Evolutionary conservation across 164 flowering plant genomes (phyloP).

Genomic region (Vitis riparia): DNA sequence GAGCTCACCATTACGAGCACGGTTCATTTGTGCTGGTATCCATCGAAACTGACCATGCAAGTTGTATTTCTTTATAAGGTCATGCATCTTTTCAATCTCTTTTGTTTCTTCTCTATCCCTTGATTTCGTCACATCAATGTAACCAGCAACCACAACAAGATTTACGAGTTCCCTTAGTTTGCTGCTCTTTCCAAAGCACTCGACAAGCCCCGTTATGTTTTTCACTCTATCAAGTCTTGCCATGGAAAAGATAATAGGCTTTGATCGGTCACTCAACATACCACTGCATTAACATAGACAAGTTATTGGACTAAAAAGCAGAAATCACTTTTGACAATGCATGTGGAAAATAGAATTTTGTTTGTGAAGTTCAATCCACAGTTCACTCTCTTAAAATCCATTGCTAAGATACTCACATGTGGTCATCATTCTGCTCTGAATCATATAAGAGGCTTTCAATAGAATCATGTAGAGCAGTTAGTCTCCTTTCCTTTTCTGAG

Average conservation of each 20-base stretch:
- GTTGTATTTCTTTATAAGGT: conserved; percentile 22
- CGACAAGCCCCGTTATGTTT: conserved; percentile 89
- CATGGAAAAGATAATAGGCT: conserved; percentile 93
- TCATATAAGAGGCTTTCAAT: conserved; percentile 72
- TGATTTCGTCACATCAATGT: conserved; percentile 73
- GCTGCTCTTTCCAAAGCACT: conserved; percentile 62
- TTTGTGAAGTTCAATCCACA: no score
- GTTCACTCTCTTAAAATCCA: no score
- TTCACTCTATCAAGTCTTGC: conserved; percentile 95
- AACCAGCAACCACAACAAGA: conserved; percentile 86
- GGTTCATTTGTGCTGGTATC: conserved; percentile 32
- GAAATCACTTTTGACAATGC: no score
- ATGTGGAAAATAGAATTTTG: no score
- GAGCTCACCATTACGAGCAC: conserved; percentile 30
- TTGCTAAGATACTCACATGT: conserved; percentile 53
- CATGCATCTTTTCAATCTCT: conserved; percentile 28
- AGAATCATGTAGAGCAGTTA: conserved; percentile 74
- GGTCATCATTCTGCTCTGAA: conserved; percentile 78
- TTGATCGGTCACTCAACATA: conserved; percentile 65
- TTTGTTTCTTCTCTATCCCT: conserved; percentile 29
- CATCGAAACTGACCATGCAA: conserved; percentile 33
- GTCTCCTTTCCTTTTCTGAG: conserved; percentile 63
- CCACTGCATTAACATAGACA: conserved; percentile 53
- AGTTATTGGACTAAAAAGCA: neutral
- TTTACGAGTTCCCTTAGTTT: conserved; percentile 73